A percentile compares a stretch with the other conserved stretches of the same genome.
These are phyloP conservation scores for Urochloa ruziziensis DNA, from an alignment of 176 grass and related monocot species.

Conservation along the genomic window DNA sequence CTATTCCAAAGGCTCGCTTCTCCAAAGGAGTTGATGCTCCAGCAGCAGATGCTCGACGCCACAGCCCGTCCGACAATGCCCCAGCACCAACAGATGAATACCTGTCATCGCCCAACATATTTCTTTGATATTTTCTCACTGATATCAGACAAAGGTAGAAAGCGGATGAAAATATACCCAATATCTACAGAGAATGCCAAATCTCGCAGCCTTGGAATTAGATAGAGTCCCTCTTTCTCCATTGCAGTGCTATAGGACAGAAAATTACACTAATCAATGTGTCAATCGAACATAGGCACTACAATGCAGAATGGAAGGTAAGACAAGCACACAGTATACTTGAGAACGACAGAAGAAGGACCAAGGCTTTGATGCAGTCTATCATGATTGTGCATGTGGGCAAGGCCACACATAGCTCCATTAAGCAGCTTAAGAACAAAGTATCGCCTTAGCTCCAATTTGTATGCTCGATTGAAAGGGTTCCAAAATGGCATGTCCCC, in stretches of 20 bases:
- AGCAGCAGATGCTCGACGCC: slow-evolving; percentile 72
- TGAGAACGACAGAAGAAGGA: slow-evolving; percentile 84
- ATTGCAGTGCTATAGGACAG: slow-evolving; percentile 51
- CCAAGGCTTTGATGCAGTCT: slow-evolving; percentile 95
- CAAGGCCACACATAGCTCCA: slow-evolving; percentile 79
- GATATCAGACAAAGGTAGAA: slow-evolving; percentile 1
- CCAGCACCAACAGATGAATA: slow-evolving; percentile 55
- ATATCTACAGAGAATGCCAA: slow-evolving; percentile 96
- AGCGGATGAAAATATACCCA: slow-evolving; percentile 43
- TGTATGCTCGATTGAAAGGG: slow-evolving; percentile 52
- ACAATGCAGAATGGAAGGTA: slow-evolving; percentile 7
- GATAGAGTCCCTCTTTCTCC: slow-evolving; percentile 67
- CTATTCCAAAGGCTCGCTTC: slow-evolving; percentile 88
- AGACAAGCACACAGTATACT: slow-evolving; percentile 46
- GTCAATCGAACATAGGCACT: slow-evolving; percentile 6
- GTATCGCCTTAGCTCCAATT: slow-evolving; percentile 70
- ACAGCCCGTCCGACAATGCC: slow-evolving; percentile 60
- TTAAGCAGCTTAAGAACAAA: slow-evolving; percentile 90
- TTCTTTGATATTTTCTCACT: neutral
- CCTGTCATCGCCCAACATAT: slow-evolving; percentile 40
- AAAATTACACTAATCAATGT: slow-evolving; percentile 13
- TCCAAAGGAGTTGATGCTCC: slow-evolving; percentile 85
- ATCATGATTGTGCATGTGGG: slow-evolving; percentile 76
- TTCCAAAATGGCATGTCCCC: slow-evolving; percentile 50
- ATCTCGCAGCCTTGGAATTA: slow-evolving; percentile 72